A percentile compares a stretch with the other conserved stretches of the same genome.
phyloP scores from a whole-genome alignment of 495 filamentous ascomycete species.

The Friedmanniomyces endolithicus region DNA sequence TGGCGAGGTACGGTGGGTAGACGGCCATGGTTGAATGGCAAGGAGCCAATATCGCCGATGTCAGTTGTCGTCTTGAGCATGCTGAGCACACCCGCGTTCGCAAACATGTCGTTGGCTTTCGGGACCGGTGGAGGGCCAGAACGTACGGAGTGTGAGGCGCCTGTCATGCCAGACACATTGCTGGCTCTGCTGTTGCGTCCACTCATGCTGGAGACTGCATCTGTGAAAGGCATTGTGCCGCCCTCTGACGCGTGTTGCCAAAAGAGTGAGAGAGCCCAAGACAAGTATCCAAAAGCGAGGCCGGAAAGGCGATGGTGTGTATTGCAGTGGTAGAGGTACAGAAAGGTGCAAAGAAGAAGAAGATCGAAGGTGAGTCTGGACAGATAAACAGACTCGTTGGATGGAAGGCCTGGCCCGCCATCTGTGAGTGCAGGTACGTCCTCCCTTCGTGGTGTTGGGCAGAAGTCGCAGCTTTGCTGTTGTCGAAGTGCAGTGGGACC shows the following conservation, averaged over 20 bases:
- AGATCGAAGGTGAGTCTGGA: background rate
- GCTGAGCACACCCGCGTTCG: constrained; percentile 31
- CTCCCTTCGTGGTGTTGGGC: background rate
- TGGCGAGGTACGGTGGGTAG: constrained; percentile 25
- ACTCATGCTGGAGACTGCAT: constrained; percentile 29
- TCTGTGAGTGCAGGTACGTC: background rate
- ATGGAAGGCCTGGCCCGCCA: constrained; percentile 9
- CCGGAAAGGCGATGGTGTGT: background rate
- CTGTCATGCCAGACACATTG: constrained; percentile 25
- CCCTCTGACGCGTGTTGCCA: constrained; percentile 15
- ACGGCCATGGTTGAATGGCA: constrained; percentile 42
- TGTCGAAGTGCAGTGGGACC: background rate
- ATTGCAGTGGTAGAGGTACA: background rate
- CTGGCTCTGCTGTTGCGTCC: constrained; percentile 31
- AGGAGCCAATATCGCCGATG: constrained; percentile 52
- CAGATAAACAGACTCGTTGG: background rate
- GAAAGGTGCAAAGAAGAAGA: background rate
- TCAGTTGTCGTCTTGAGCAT: constrained; percentile 64
- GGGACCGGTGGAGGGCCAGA: constrained; percentile 15
- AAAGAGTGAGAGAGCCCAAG: constrained; percentile 14
- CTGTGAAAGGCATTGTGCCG: constrained; percentile 32
- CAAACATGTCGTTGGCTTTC: constrained; percentile 19
- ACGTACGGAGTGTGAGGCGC: constrained; percentile 16
- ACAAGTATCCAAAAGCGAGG: constrained; percentile 12
- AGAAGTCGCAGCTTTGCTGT: constrained; percentile 1